phyloP scores from a whole-genome alignment of 352 stramenopile species.

The Pythium dissotocum region DNA sequence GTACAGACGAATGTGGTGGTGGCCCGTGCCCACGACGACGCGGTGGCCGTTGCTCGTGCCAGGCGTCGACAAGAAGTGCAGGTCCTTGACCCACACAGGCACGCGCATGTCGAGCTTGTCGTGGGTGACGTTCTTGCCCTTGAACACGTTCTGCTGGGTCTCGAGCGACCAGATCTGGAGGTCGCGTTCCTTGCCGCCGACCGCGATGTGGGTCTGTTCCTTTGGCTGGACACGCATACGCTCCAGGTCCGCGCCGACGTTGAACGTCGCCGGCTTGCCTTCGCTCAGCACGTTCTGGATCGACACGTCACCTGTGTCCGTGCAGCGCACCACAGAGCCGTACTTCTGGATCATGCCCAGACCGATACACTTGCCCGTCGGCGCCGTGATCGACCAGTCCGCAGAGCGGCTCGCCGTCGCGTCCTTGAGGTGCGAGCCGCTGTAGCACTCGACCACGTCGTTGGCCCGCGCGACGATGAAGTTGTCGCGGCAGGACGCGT shows the following conservation, averaged over 20 bases:
- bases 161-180: slow-evolving; percentile 83
- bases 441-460: slow-evolving; percentile 68
- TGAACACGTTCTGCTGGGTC: slow-evolving; percentile 73
- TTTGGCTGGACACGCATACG: slow-evolving; percentile 54
- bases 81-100: slow-evolving; percentile 88
- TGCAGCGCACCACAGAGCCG: slow-evolving; percentile 73
- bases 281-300: slow-evolving; percentile 50
- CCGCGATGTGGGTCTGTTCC: slow-evolving; percentile 56
- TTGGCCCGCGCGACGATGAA: slow-evolving; percentile 62
- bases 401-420: slow-evolving; percentile 31
- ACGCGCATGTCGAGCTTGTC: slow-evolving; percentile 89
- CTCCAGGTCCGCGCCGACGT: slow-evolving; percentile 50
- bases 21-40: slow-evolving; percentile 70
- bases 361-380: slow-evolving; percentile 37
- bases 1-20: slow-evolving; percentile 86
- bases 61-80: slow-evolving; percentile 54
- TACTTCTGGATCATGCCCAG: slow-evolving; percentile 59
- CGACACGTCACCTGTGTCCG: slow-evolving; percentile 50
- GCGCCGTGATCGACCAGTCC: slow-evolving; percentile 47
- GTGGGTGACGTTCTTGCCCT: slow-evolving; percentile 85
- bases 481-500: slow-evolving; percentile 37
- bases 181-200: slow-evolving; percentile 85
- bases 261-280: slow-evolving; percentile 50
- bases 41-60: slow-evolving; percentile 71
- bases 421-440: slow-evolving; percentile 41